Evolutionary conservation across 2,329 filamentous ascomycete genomes (phyloP), one percentile per base, ranked within the genome.

Genomic region (Colletotrichum viniferum): DNA sequence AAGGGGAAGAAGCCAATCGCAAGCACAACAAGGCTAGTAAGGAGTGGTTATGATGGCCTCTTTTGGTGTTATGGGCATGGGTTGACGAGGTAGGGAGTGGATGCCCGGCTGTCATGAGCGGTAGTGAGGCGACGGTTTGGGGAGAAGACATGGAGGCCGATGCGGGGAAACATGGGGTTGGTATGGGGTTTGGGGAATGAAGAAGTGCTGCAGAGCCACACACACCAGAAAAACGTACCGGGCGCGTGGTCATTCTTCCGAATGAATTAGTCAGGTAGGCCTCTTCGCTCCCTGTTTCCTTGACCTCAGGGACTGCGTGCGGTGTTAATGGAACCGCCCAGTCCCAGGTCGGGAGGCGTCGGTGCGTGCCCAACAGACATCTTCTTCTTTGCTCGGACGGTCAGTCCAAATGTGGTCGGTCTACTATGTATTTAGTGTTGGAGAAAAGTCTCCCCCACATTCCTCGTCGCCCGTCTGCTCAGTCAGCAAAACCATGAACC

Each of bases 31-130:
- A 28, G 30, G 13, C 63, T 52, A 60, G 60, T 28, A 38, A 63
- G 32, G 48, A 64, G 69, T 76, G 73, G 63, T 32, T 60, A 73
- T 64, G 64, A 76, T 65, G 73, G 18, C 58, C 48, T 68, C 73
- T 76, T 64, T 60, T 55, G 69, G 69, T 62, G 21, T 10, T 30
- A 38, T 63, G 26, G 32, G 73, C 34, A 61, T 56, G 63, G 70
- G 70, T 69, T n/a, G 55, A 13, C 55, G 13, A 69, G 21, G 10
- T 55, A 34, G 63, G 34, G 61, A 52, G 48, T 69, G 63, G 64
- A 69, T 76, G 69, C 64, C 16, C 64, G 73, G 69, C 73, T 73
- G 34, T 69, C 21, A 56, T 60, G 58, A 55, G 56, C 56, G 67
- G 67, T 52, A 69, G 26, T 69, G 67, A 61, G 26, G 56, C 32